phyloP scores from a whole-genome alignment of 495 filamentous ascomycete genomes.

The Cercophora samala region DNA sequence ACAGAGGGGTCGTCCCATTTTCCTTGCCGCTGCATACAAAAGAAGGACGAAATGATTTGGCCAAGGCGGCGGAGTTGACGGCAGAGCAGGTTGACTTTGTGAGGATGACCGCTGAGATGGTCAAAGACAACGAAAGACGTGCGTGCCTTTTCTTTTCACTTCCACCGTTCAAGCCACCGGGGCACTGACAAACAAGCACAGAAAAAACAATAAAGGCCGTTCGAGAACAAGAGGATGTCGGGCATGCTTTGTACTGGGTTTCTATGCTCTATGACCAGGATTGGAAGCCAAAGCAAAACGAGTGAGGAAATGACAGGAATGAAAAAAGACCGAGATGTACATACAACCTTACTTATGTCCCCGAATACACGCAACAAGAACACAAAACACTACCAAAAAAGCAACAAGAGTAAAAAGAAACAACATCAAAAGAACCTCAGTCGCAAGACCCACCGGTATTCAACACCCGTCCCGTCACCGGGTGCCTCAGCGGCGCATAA shows the following conservation, averaged over 20 bases:
- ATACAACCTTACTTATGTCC: not conserved
- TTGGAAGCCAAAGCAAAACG: slow-evolving; percentile 22
- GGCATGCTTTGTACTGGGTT: slow-evolving; percentile 29
- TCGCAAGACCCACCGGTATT: slow-evolving; percentile 25
- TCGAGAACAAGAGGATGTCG: slow-evolving; percentile 16
- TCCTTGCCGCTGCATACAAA: slow-evolving; percentile 16
- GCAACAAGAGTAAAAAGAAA: not conserved
- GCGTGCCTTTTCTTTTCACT: not conserved
- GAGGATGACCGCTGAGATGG: slow-evolving; percentile 19
- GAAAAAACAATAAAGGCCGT: slow-evolving; percentile 15
- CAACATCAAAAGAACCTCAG: slow-evolving; percentile 1
- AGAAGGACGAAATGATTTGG: slow-evolving; percentile 18
- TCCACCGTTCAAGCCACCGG: not conserved
- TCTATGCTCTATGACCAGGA: slow-evolving; percentile 30
- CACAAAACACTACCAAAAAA: not conserved
- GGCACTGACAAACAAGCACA: not conserved
- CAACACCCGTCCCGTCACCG: slow-evolving; percentile 18
- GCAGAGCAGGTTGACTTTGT: slow-evolving; percentile 29
- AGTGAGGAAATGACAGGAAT: slow-evolving; percentile 9
- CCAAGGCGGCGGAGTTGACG: slow-evolving; percentile 26
- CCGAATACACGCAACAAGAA: not conserved
- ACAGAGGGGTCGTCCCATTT: slow-evolving; percentile 36
- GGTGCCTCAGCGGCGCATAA: slow-evolving; percentile 21
- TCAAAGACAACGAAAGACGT: slow-evolving; percentile 21
- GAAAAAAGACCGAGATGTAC: not conserved